Evolutionary conservation across 2,329 filamentous ascomycete genomes (phyloP), one percentile per base, ranked within the genome.

Genomic region (Cordyceps fumosorosea): DNA sequence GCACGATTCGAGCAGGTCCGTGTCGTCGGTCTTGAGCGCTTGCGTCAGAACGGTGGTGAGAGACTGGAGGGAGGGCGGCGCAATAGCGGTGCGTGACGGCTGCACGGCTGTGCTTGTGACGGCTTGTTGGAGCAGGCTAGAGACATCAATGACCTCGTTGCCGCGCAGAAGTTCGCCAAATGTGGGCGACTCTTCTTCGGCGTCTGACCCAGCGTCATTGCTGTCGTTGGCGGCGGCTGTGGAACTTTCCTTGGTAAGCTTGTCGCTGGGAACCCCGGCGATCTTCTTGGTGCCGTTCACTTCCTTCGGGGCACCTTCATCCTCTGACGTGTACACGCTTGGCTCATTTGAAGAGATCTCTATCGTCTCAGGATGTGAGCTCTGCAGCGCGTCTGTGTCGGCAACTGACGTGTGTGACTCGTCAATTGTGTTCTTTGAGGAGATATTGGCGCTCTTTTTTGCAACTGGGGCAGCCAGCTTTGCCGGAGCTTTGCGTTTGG

Each of bases 41-140:
- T 98, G 93, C 16, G 92, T 88, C 64, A 99, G 87, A n/a, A 97
- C 91, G 5, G 91, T 96, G 54, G 90, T 89, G 56, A 99, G 84
- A 7, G 93, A 96, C 63, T 91, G 87, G 63, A 89, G 87, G 14
- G 87, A 87, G 14, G 88, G 89, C 22, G 85, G 79, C 20, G 82
- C 81, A 64, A 89, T 78, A 60, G 77, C 74, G 64, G 78, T 78
- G 70, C 75, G 74, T 51, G 78, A 65, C 73, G 78, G 62, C 76
- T 78, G 66, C 75, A 77, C 65, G 16, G 74, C 69, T 45, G 74
- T 69, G 63, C 64, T 67, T 40, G 70, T 63, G 22, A 68, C 65
- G 58, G 71, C 68, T 64, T 76, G 75, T 73, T 82, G 75, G 69
- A 84, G 79, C 70, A 87, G 78, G 53, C 85, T 81, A 50, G 86